A percentile compares a stretch with the other conserved stretches of the same genome.
Evolutionary conservation across 345 rosid genomes (phyloP).

Genomic region (Adansonia digitata): DNA sequence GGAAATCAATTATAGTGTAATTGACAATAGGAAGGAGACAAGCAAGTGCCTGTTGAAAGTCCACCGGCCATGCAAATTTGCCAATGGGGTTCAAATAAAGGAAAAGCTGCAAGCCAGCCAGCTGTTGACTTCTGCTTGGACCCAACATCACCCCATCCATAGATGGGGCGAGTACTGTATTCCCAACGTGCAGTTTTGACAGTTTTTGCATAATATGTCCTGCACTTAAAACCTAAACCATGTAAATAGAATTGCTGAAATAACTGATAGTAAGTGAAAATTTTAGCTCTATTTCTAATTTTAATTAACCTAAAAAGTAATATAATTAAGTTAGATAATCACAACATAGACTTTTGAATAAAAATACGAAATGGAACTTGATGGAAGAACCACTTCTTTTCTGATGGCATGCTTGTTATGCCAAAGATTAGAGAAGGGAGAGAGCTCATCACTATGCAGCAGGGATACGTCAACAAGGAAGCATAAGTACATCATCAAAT

Average conservation of each 20-base stretch:
- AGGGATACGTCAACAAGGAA: not conserved
- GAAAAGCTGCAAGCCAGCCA: slow-evolving; percentile 96
- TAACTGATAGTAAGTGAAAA: too few species aligned
- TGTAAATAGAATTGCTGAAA: slow-evolving; percentile 6
- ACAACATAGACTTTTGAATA: not conserved
- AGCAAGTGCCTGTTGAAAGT: slow-evolving; percentile 77
- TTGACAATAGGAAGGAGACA: slow-evolving; percentile 16
- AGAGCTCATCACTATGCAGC: not conserved
- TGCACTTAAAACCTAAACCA: slow-evolving; percentile 31
- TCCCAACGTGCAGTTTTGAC: slow-evolving; percentile 91
- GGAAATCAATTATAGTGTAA: not conserved
- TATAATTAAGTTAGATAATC: too few species aligned
- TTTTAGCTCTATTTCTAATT: not conserved
- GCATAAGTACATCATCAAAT: not conserved
- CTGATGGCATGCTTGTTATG: not conserved
- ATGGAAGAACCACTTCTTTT: not conserved
- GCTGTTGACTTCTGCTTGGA: slow-evolving; percentile 83
- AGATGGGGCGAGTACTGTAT: slow-evolving; percentile 84
- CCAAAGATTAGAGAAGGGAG: not conserved
- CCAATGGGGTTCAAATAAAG: slow-evolving; percentile 99
- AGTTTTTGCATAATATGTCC: slow-evolving; percentile 57
- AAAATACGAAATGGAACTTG: not conserved
- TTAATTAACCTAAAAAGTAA: not conserved
- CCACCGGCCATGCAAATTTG: slow-evolving; percentile 98
- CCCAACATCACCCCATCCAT: slow-evolving; percentile 92